Conservation (phyloP, 2,329 filamentous ascomycete genomes). For the Claviceps monticola region DNA sequence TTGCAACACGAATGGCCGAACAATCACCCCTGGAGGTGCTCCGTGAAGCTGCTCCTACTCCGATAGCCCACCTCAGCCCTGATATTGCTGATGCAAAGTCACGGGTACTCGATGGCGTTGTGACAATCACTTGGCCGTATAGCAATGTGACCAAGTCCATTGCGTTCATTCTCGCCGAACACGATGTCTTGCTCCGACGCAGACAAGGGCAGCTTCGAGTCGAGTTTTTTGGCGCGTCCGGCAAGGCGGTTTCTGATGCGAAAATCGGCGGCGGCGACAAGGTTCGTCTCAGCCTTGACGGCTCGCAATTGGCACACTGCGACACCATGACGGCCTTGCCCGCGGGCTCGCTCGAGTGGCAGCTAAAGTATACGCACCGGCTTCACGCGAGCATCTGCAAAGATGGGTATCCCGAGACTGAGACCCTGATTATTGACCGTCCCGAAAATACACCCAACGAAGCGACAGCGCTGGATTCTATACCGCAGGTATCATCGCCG, state of each 20-base stretch:
- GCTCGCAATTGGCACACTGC: conserved; percentile 50
- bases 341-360: conserved; percentile 42
- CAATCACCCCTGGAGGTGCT: conserved; percentile 12
- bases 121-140: conserved; percentile 86
- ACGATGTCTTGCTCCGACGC: conserved; percentile 67
- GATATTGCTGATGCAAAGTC: conserved; percentile 26
- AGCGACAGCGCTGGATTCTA: background rate
- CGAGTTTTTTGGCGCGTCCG: conserved; percentile 57
- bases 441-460: conserved; percentile 10
- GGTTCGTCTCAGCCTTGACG: conserved; percentile 53
- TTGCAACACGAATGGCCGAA: conserved; percentile 12
- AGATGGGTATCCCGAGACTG: conserved; percentile 32
- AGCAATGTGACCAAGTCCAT: conserved; percentile 62
- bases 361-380: conserved; percentile 39
- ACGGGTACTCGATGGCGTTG: conserved; percentile 49
- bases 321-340: conserved; percentile 32
- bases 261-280: conserved; percentile 68
- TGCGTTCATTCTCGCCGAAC: conserved; percentile 71
- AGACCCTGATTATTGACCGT: conserved; percentile 37
- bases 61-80: conserved; percentile 43
- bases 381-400: conserved; percentile 29
- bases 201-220: conserved; percentile 69
- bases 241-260: conserved; percentile 51
- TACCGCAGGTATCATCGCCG: background rate
- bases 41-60: conserved; percentile 23